phyloP scores from a whole-genome alignment of 495 filamentous ascomycete genomes.

The Trichoderma asperelloides region DNA sequence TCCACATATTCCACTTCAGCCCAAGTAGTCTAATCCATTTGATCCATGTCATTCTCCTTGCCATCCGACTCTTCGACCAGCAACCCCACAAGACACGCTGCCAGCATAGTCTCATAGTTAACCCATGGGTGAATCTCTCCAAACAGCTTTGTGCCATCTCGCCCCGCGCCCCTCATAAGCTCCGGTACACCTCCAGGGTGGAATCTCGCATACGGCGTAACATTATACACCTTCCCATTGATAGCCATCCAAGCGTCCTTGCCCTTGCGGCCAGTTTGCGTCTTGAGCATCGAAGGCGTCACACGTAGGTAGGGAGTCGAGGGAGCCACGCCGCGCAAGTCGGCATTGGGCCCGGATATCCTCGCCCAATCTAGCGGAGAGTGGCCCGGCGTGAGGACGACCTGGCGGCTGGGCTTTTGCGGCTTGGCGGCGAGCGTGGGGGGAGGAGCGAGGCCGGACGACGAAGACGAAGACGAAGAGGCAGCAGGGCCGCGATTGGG shows the following conservation, averaged over 20 bases:
- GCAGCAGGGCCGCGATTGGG: slow-evolving; percentile 24
- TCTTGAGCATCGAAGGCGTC: slow-evolving; percentile 66
- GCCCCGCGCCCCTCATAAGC: slow-evolving; percentile 69
- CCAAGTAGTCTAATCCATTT: slow-evolving; percentile 53
- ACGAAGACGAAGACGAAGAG: slow-evolving; percentile 15
- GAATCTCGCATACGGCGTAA: slow-evolving; percentile 79
- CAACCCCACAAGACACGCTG: slow-evolving; percentile 76
- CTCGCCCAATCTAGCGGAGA: slow-evolving; percentile 94
- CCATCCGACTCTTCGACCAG: slow-evolving; percentile 69
- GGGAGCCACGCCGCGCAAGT: slow-evolving; percentile 51
- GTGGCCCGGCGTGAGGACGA: slow-evolving; percentile 75
- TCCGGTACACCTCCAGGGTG: slow-evolving; percentile 89
- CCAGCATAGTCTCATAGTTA: slow-evolving; percentile 90
- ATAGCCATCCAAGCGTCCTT: slow-evolving; percentile 83
- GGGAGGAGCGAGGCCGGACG: slow-evolving; percentile 32
- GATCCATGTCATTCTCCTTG: slow-evolving; percentile 41
- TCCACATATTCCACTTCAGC: background rate
- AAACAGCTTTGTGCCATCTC: slow-evolving; percentile 72
- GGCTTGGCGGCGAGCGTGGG: slow-evolving; percentile 39
- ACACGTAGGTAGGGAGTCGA: slow-evolving; percentile 47
- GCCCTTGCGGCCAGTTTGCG: slow-evolving; percentile 68
- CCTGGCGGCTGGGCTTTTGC: slow-evolving; percentile 43
- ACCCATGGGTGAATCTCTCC: slow-evolving; percentile 95
- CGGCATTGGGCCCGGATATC: slow-evolving; percentile 53
- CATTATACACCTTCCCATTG: slow-evolving; percentile 84